Evolutionary conservation across 176 grass and related monocot genomes (phyloP), one percentile per base, ranked within the genome.

Genomic region (Aegilops bicornis): DNA sequence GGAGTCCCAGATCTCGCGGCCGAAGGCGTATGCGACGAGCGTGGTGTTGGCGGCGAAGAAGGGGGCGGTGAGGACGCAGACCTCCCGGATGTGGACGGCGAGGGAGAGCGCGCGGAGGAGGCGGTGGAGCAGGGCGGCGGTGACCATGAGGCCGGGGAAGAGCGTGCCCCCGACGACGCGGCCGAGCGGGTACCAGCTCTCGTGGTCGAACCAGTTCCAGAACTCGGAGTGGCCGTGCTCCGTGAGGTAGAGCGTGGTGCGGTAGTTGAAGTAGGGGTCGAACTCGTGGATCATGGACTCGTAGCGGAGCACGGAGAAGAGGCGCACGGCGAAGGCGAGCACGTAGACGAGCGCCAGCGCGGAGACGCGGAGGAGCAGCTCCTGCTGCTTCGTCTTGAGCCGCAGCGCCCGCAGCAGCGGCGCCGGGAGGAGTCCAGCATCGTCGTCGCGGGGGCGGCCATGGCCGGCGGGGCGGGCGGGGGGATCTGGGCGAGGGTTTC

Each of bases 221-320:
- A 99, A 99, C 68, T 96, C 97, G 62, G 67, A 33, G 88, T 91
- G 96, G 17, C 97, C 94, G 27, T 96, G 85, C 42, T 94, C 83
- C 17, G 90, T 83, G 87, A 99, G 97, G 91, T 85, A 99, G 90
- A 99, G 94, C 52, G 97, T 99, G 86, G 97, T 99, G 83, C 97
- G 91, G 89, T 83, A 99, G 79, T 99, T 99, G 89, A 99, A 99
- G 87, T 99, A 99, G 42, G 97, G 97, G 84, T 99, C 97, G 87
- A 99, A 99, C 83, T 99, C 97, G 82, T 99, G 97, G 87, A 99
- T 99, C 94, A 99, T 99, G 69, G 97, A 99, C 92, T 99, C 97
- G 47, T 96, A 99, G 65, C 97, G 90, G 45, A 99, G 97, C 62
- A 99, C 97, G 91, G 94, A 96, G 88, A 99, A 99, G 82, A 99